Percentiles rank a stretch among this genome's conserved stretches.
Conservation (phyloP, 805 yeast genomes). For the Yarrowia yakushimensis region DNA sequence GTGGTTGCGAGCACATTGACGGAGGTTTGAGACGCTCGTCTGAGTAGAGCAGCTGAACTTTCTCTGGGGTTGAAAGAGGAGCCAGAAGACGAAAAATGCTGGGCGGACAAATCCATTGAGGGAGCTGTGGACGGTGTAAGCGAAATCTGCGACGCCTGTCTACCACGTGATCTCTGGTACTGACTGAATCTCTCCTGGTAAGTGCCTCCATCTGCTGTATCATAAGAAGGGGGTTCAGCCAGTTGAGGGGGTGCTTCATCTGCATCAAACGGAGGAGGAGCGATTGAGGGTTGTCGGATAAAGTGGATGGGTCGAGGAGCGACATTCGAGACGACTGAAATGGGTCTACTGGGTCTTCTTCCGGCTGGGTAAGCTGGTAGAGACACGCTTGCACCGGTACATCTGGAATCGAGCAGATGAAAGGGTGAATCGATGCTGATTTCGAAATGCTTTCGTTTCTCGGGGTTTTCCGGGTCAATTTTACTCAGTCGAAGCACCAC, state of each 20-base stretch:
- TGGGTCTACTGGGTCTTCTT: background rate
- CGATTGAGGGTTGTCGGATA: slow-evolving; percentile 51
- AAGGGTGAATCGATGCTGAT: slow-evolving; percentile 93
- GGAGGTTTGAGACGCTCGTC: slow-evolving; percentile 10
- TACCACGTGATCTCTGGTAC: background rate
- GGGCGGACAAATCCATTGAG: background rate
- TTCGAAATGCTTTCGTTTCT: slow-evolving; percentile 85
- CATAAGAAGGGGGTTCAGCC: slow-evolving; percentile 5
- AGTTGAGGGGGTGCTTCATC: slow-evolving; percentile 18
- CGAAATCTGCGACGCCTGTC: background rate
- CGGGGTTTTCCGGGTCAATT: slow-evolving; percentile 41
- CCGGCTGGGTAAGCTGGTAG: slow-evolving; percentile 40
- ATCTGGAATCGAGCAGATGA: slow-evolving; percentile 68
- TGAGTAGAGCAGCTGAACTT: background rate
- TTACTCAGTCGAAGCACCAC: slow-evolving; percentile 76
- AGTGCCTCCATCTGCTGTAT: background rate
- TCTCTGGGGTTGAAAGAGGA: background rate
- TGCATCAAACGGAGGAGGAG: slow-evolving; percentile 62
- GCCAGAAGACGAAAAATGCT: too few species aligned
- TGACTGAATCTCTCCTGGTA: slow-evolving; percentile 2
- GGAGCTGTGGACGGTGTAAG: background rate
- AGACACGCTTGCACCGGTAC: slow-evolving; percentile 43
- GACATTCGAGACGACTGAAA: background rate
- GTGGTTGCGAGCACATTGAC: slow-evolving; percentile 15
- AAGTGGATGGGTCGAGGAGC: slow-evolving; percentile 50